phyloP scores from a whole-genome alignment of 176 grass and related monocot species.

The Carex kokanica region DNA sequence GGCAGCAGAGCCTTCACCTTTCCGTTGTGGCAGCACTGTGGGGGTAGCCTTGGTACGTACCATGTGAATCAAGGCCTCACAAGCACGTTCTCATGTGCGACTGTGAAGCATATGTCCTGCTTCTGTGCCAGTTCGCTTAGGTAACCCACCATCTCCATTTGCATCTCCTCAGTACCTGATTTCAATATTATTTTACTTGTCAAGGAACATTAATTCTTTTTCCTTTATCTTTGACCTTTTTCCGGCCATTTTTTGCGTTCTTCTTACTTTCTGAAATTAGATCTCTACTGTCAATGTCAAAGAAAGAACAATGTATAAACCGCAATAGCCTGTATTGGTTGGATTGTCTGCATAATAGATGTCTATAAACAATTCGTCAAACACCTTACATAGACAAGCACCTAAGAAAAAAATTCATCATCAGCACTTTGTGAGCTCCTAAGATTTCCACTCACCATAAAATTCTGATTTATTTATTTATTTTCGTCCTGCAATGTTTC shows the following conservation, averaged over 20 bases:
- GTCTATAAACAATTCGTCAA: not conserved
- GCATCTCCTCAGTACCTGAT: conserved; percentile 73
- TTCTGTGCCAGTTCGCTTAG: conserved; percentile 69
- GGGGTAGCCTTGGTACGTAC: conserved; percentile 32
- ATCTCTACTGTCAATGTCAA: not conserved
- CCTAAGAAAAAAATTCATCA: not conserved
- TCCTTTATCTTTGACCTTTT: not conserved
- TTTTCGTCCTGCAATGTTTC: not conserved
- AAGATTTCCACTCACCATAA: not conserved
- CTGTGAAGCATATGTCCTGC: conserved; percentile 71
- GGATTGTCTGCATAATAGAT: not conserved
- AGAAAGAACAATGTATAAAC: not conserved
- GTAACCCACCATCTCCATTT: conserved; percentile 92
- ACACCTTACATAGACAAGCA: not conserved
- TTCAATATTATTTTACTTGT: conserved; percentile 15
- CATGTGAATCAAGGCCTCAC: conserved; percentile 67
- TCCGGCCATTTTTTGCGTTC: not conserved
- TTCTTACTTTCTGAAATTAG: not conserved
- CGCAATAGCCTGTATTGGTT: not conserved
- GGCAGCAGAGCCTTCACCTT: not conserved
- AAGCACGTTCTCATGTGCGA: conserved; percentile 46
- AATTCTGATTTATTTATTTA: not conserved
- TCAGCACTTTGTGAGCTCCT: not conserved
- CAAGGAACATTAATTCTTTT: conserved; percentile 1
- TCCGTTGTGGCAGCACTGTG: not conserved